Evolutionary conservation across 1,284 basidiomycete species (phyloP).

Genomic region (Melanopsichium pennsylvanicum): DNA sequence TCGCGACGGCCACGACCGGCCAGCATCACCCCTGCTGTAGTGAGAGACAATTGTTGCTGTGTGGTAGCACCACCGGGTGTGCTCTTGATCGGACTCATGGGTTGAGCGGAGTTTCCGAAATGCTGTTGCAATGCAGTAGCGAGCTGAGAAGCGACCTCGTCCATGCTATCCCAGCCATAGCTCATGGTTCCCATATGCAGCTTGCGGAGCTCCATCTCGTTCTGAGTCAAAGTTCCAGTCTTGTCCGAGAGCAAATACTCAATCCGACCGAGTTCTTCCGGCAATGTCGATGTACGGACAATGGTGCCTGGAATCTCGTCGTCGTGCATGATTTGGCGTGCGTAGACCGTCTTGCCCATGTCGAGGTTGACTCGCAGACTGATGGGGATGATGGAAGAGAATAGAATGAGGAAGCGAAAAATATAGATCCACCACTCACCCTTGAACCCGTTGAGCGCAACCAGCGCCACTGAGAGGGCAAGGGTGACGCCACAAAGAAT

Average conservation of each 20-base stretch:
- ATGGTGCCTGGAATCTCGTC: conserved; percentile 91
- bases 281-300: conserved; percentile 93
- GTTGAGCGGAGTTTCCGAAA: conserved; percentile 15
- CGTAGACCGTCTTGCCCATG: conserved; percentile 99
- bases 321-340: conserved; percentile 92
- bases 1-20: conserved; percentile 85
- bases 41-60: conserved; percentile 26
- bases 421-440: conserved; percentile 96
- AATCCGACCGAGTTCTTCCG: conserved; percentile 94
- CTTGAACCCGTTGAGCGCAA: conserved; percentile 94
- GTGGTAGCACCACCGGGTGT: background rate
- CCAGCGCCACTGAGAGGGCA: conserved; percentile 85
- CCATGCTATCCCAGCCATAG: conserved; percentile 95
- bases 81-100: conserved; percentile 24
- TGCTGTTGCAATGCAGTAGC: conserved; percentile 74
- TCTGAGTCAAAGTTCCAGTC: conserved; percentile 96
- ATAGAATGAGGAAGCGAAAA: conserved; percentile 94
- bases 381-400: conserved; percentile 98
- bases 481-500: conserved; percentile 95
- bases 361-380: conserved; percentile 97
- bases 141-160: conserved; percentile 91
- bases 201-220: conserved; percentile 99
- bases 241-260: conserved; percentile 96
- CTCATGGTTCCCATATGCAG: conserved; percentile 98
- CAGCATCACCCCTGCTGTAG: conserved; percentile 77